phyloP scores from a whole-genome alignment of 768 basidiomycete genomes.

The Kwoniella mangroviensis region DNA sequence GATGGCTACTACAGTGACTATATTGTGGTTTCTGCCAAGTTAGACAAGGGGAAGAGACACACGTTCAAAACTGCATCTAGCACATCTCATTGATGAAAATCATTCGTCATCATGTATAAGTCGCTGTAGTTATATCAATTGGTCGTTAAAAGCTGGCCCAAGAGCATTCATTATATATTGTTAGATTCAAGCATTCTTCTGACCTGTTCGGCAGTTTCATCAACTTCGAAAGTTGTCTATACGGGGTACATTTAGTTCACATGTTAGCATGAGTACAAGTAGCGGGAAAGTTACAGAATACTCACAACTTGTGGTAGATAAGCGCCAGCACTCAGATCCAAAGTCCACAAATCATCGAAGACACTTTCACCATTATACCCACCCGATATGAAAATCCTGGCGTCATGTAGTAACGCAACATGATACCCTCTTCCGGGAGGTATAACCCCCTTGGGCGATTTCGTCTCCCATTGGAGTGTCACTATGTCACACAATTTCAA shows the following conservation, averaged over 20 bases:
- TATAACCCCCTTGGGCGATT: conserved; percentile 69
- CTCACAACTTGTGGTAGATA: conserved; percentile 89
- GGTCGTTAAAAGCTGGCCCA: too few relatives aligned
- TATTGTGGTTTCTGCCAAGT: too few relatives aligned
- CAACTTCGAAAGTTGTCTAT: conserved; percentile 36
- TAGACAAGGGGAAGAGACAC: too few relatives aligned
- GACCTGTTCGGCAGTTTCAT: conserved; percentile 19
- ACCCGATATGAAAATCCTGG: conserved; percentile 81
- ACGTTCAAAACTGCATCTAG: too few relatives aligned
- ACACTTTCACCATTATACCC: conserved; percentile 68
- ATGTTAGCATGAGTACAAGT: too few relatives aligned
- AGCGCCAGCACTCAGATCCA: conserved; percentile 84
- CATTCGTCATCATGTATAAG: neutral
- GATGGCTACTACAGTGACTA: too few relatives aligned
- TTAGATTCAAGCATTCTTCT: conserved; percentile 8
- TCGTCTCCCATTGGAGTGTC: conserved; percentile 79
- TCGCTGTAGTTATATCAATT: too few relatives aligned
- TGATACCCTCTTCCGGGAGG: conserved; percentile 85
- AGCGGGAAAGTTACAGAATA: conserved; percentile 5
- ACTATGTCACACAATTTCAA: conserved; percentile 61
- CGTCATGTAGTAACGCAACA: conserved; percentile 77
- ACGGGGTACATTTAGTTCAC: neutral
- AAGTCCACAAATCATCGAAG: conserved; percentile 80
- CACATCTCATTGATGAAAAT: too few relatives aligned
- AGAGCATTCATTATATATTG: neutral